phyloP scores from a whole-genome alignment of 345 rosid genomes.

The Pelargonium nanum region DNA sequence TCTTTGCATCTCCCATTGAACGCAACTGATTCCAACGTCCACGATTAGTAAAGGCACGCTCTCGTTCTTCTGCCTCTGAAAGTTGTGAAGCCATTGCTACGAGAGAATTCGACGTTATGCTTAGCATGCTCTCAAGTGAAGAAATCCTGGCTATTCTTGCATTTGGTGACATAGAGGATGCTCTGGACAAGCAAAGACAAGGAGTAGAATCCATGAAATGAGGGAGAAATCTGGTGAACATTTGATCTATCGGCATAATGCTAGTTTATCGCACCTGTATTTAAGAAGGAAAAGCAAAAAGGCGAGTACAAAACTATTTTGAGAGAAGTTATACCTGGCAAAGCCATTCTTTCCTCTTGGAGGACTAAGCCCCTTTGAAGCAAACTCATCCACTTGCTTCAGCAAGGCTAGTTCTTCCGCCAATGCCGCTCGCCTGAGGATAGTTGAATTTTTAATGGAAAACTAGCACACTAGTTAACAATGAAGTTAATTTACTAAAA shows the following conservation, averaged over 20 bases:
- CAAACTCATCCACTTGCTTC: conserved; percentile 83
- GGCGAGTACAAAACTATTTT: not conserved
- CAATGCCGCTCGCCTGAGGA: conserved; percentile 75
- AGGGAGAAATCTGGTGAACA: not conserved
- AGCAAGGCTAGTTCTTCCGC: conserved; percentile 85
- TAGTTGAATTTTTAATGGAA: not conserved
- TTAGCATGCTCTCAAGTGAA: conserved; percentile 89
- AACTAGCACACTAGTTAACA: not conserved
- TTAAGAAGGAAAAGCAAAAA: not conserved
- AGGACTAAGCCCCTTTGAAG: conserved; percentile 82
- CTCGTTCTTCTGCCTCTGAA: conserved; percentile 96
- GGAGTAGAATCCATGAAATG: not conserved
- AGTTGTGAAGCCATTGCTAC: conserved; percentile 99
- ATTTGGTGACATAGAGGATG: conserved; percentile 86
- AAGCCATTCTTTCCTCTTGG: conserved; percentile 89
- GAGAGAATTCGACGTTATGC: conserved; percentile 85
- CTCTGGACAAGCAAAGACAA: conserved; percentile 39
- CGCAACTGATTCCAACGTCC: conserved; percentile 99
- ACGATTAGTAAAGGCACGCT: conserved; percentile 74
- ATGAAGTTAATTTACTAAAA: not conserved
- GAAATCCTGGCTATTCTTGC: conserved; percentile 86
- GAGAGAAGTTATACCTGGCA: conserved; percentile 42
- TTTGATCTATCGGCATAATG: too few species aligned
- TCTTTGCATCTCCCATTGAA: conserved; percentile 97
- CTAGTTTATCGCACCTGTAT: too few species aligned